Evolutionary conservation across 2,329 filamentous ascomycete genomes (phyloP), one percentile per base, ranked within the genome.

Genomic region (Xylaria multiplex): DNA sequence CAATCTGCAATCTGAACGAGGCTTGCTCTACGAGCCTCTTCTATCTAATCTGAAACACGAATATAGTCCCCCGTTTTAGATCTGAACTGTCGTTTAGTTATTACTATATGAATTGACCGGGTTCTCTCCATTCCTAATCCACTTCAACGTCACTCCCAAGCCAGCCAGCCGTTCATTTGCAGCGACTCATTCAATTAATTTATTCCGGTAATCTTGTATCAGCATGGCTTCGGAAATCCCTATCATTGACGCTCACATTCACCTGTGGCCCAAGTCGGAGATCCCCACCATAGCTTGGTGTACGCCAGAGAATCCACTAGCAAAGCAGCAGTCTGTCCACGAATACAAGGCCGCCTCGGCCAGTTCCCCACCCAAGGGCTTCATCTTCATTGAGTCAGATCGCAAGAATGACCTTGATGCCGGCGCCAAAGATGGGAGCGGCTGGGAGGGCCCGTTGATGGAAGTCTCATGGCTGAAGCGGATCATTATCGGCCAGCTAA

Each of bases 171-270:
- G 11, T 11, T 14, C 27, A 40, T 35, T 16, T 35, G 9, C 46
- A 32, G n/a, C 32, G 32, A 35, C 32, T 35, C 52, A 27, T 42
- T 22, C 48, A 42, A 27, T 27, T 27, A 27, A 13, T 52, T 19
- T 6, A 37, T 43, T 40, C 2, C 5, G 35, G 35, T 22, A 27
- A 22, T 16, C 52, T 19, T 13, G 27, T 6, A 7, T 43, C 50
- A 69, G 54, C 62, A 77, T 77, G 75, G 71, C 74, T 37, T 57
- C 70, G 43, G 69, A 75, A 73, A 80, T 85, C 77, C 87, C 84
- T 73, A 90, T 97, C 75, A 88, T 97, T 79, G 94, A 97, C 82
- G 91, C 93, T 45, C 95, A 97, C 83, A 91, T 97, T 79, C 94
- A 97, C 81, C 88, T 97, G 75, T 97, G 89, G 83, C 91, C 93